Evolutionary conservation across 2,329 filamentous ascomycete species (phyloP), one percentile per base, ranked within the genome.

Genomic region (Exophiala oligosperma): DNA sequence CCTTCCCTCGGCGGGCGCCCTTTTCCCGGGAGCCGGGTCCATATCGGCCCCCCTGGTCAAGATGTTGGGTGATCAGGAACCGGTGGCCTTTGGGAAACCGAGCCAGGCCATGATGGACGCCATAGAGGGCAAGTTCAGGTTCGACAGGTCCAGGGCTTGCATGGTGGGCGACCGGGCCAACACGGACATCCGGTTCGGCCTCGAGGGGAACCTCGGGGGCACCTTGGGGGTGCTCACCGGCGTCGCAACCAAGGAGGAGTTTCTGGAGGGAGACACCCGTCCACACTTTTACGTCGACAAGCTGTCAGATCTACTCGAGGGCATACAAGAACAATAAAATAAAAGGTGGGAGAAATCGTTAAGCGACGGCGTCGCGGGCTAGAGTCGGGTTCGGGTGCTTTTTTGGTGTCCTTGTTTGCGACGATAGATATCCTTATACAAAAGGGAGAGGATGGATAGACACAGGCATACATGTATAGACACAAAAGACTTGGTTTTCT

Each of bases 41-140:
- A 87, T 91, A 63, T 87, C 88, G 50, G 85, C 90, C 26, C 91
- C 92, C 1, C 76, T 99, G 59, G 80, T 88, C 54, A 88, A 89
- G 72, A 91, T 91, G 80, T 79, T 83, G 3, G 77, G 76, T 23
- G 3, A 72, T 17, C 81, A 81, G 2, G 81, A 89, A 68, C 93
- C 94, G 0, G 75, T 91, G 32, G 86, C 90, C 2, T 77, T 97
- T 41, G 94, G 94, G 0, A 99, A 99, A 77, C 94, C 94, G 2
- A 96, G 91, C 72, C 92, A 96, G 78, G 93, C 93, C 3, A 99
- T 99, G 94, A 96, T 99, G 93, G 93, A 97, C 73, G 92, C 94
- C 2, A 89, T 99, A 57, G 93, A 97, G 79, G 93, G 93, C 58
- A 96, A 96, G 75, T 97, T 97, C 74, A 82, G 89, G 66, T 88